A percentile compares a stretch with the other conserved stretches of the same genome.
These are phyloP conservation scores for Botryosphaeria dothidea DNA, from an alignment of 2,329 filamentous ascomycete genomes.

Conservation along the genomic window DNA sequence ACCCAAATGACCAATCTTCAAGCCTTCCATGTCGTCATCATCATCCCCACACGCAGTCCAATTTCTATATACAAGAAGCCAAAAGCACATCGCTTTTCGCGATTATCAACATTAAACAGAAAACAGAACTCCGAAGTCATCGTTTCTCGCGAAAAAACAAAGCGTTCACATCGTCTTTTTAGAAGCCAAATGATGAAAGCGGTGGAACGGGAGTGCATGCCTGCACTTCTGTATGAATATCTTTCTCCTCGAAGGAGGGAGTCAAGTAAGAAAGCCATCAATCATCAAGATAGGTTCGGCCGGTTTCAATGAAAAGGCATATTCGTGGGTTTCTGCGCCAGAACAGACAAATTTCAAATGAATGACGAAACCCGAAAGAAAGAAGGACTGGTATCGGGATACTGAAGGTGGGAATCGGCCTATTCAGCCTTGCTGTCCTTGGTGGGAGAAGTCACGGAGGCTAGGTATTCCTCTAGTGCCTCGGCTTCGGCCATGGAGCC, in stretches of 20 bases:
- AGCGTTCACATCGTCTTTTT: neutral
- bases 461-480: conserved; percentile 13
- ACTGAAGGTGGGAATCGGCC: neutral
- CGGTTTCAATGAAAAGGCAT: neutral
- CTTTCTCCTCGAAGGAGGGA: neutral
- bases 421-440: conserved; percentile 9
- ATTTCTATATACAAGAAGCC: conserved; percentile 5
- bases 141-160: neutral
- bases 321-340: neutral
- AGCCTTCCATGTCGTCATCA: no score
- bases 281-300: neutral
- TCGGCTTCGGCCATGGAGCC: conserved; percentile 13
- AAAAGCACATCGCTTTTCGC: neutral
- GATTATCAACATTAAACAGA: conserved; percentile 1
- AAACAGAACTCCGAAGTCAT: neutral
- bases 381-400: neutral
- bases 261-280: neutral
- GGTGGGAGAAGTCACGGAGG: neutral
- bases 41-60: neutral
- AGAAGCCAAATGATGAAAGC: neutral
- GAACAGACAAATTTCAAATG: neutral
- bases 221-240: neutral
- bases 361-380: neutral
- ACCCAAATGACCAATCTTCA: no score
- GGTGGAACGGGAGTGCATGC: neutral